Conservation (phyloP, 164 flowering plant species). For the Tetracentron sinense region DNA sequence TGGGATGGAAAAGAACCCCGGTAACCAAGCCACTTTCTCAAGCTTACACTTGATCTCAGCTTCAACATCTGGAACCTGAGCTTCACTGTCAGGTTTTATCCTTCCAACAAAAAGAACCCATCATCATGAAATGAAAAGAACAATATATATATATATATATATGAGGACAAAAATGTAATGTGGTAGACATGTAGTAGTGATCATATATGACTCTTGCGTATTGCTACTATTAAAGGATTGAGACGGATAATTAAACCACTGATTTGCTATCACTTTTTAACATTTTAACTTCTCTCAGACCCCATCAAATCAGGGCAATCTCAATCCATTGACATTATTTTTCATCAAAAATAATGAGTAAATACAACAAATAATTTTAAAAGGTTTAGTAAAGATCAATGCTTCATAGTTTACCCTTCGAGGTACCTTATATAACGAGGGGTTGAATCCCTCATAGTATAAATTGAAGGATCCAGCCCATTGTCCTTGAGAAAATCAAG, state of each 20-base stretch:
- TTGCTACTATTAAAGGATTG: neutral
- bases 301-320: neutral
- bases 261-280: neutral
- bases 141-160: neutral
- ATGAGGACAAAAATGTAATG: neutral
- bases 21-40: constrained; percentile 61
- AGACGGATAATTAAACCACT: neutral
- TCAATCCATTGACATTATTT: too few species aligned
- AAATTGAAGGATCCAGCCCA: constrained; percentile 70
- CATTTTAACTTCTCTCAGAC: neutral
- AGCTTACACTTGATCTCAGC: constrained; percentile 57
- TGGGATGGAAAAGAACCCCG: constrained; percentile 63
- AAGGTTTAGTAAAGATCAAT: too few species aligned
- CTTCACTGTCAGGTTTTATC: constrained; percentile 65
- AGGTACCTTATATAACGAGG: constrained; percentile 84
- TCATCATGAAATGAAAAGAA: neutral
- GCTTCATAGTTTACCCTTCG: too few species aligned
- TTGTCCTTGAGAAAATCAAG: constrained; percentile 59
- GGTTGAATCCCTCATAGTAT: constrained; percentile 37
- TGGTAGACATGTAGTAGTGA: neutral
- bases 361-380: too few species aligned
- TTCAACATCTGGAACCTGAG: constrained; percentile 50
- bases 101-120: constrained; percentile 31
- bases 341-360: too few species aligned
- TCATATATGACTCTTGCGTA: neutral